Base-by-base conservation (phyloP, 306 rosid species). In the Quercus variabilis region DNA sequence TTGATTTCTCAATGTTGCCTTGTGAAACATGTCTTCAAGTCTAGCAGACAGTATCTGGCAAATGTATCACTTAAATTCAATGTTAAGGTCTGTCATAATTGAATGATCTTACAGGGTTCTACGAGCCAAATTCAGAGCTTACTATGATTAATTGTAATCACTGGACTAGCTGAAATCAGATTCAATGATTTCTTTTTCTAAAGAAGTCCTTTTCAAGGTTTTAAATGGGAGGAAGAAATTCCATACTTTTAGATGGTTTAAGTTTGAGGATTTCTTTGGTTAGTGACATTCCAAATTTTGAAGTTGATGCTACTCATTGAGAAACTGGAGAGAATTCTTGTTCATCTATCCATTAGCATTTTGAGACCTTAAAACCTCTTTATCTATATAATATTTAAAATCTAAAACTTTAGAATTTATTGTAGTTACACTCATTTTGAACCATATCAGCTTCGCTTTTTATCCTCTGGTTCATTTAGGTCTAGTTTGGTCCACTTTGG, bases 271-370 rank as follows among this genome's bases (percentile, higher is more conserved):
- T 91, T 74, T 92, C 97, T 68, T 72, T 91, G 79, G 97, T 91
- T 76, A 91, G 92, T 83, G 97, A 89, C 86, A 81, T 89, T 73
- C 96, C 96, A 75, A 88, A 89, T 69, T 91, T 90, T 77, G 97
- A 92, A 80, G 94, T 92, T 75, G 97, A 92, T 84, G 97, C 90
- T 60, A 87, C 92, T 76, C 94, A 92, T 81, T 91, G 92, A 25
- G 89, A 91, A 70, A 77, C 86, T 28, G 88, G 92, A 78, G 96
- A 91, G 80, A 90, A 91, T 63, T 80, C 88, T 79, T 82, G 83
- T 81, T 93, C 96, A 23, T 91, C 97, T 30, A 87, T 90, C 97
- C 31, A 92, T 91, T 83, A 75, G 90, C 65, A 65, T 71, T 75
- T 74, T n/a, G 52, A 57, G 55, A 74, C 41, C 33, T 49, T 49